Percentiles rank a stretch among this genome's conserved stretches.
phyloP scores from a whole-genome alignment of 352 stramenopile genomes.

The Aphanomyces astaci region DNA sequence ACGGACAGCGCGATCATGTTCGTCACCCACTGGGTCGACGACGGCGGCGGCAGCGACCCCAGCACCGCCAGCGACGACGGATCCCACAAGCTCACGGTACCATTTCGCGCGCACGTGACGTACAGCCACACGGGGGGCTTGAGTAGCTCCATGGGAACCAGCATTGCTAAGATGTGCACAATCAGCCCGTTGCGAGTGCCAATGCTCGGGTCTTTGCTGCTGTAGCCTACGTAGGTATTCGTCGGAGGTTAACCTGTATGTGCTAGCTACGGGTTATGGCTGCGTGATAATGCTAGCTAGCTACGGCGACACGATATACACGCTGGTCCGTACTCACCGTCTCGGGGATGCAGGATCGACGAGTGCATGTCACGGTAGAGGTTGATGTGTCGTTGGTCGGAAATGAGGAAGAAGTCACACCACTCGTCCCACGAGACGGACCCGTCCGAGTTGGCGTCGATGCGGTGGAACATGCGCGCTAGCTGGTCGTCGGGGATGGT shows the following conservation, averaged over 20 bases:
- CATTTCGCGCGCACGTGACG: neutral
- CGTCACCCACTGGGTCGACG: neutral
- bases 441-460: slow-evolving; percentile 16
- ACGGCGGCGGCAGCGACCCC: neutral
- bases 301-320: neutral
- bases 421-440: slow-evolving; percentile 8
- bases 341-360: neutral
- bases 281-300: too few relatives aligned
- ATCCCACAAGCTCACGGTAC: slow-evolving; percentile 5
- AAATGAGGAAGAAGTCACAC: slow-evolving; percentile 18
- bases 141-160: neutral
- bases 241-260: too few relatives aligned
- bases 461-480: slow-evolving; percentile 7
- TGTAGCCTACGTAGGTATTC: slow-evolving; percentile 1
- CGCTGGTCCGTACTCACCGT: neutral
- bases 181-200: neutral
- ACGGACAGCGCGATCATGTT: slow-evolving; percentile 1
- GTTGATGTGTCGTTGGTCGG: slow-evolving; percentile 15
- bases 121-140: neutral
- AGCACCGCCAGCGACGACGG: neutral
- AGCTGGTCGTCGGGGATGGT: neutral
- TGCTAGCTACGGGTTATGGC: too few relatives aligned
- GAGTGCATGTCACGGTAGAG: neutral
- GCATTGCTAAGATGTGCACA: neutral
- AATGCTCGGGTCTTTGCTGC: neutral